A percentile compares a stretch with the other conserved stretches of the same genome.
These are phyloP conservation scores for Geotrichum europaeum DNA, from an alignment of 1,139 yeast genomes.

Conservation along the genomic window DNA sequence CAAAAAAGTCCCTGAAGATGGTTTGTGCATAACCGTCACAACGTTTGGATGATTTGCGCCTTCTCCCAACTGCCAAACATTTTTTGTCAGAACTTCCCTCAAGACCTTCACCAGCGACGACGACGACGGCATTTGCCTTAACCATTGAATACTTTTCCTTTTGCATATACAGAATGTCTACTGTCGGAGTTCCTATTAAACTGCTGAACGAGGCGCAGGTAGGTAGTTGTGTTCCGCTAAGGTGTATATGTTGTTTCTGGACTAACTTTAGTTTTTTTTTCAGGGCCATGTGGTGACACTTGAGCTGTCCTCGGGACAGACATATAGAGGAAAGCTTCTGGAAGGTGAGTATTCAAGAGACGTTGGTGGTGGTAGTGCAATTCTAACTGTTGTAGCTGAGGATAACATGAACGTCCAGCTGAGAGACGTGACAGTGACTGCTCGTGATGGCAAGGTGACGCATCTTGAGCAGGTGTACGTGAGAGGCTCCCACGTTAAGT, in stretches of 20 bases:
- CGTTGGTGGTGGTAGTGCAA: not conserved
- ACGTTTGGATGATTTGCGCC: constrained; percentile 4
- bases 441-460: constrained; percentile 65
- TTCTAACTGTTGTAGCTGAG: constrained; percentile 38
- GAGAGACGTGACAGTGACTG: constrained; percentile 75
- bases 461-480: constrained; percentile 83
- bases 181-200: constrained; percentile 74
- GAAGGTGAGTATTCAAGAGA: constrained; percentile 45
- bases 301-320: constrained; percentile 80
- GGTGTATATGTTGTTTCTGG: not conserved
- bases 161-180: constrained; percentile 16
- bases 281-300: constrained; percentile 79
- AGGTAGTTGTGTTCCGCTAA: constrained; percentile 21
- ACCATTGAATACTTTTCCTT: not conserved
- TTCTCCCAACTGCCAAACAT: constrained; percentile 13
- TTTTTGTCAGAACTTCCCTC: not conserved
- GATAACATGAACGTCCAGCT: constrained; percentile 93
- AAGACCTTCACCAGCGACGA: not conserved
- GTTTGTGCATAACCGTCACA: constrained; percentile 1
- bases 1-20: not conserved
- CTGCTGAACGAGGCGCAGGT: constrained; percentile 78
- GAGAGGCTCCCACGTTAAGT: constrained; percentile 84
- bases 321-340: constrained; percentile 77
- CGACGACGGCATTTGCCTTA: not conserved
- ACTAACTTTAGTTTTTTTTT: constrained; percentile 5